A percentile compares a stretch with the other conserved stretches of the same genome.
Evolutionary conservation across 805 yeast genomes (phyloP).

Genomic region (Lipomyces starkeyi): DNA sequence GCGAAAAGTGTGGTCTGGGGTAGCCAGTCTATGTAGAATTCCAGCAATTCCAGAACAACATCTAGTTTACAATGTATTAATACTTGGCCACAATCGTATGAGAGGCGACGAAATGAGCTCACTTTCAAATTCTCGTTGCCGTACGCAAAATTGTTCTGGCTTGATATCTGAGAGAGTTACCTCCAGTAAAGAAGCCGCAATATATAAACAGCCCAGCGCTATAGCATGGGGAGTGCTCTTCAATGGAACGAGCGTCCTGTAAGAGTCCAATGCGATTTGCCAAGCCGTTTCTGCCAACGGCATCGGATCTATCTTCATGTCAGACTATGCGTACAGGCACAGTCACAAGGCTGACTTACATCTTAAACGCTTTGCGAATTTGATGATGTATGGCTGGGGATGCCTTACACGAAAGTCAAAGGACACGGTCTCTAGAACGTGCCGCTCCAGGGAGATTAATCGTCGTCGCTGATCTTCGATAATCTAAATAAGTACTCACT

Average conservation of each 20-base stretch:
- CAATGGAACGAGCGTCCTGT: conserved; percentile 66
- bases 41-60: conserved; percentile 34
- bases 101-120: neutral
- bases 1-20: conserved; percentile 28
- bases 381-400: conserved; percentile 69
- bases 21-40: conserved; percentile 37
- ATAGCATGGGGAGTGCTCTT: conserved; percentile 73
- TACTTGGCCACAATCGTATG: neutral
- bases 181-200: conserved; percentile 57
- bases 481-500: neutral
- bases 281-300: conserved; percentile 62
- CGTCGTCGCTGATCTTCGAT: conserved; percentile 51
- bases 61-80: conserved; percentile 12
- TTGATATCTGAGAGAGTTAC: conserved; percentile 11
- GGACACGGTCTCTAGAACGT: conserved; percentile 70
- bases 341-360: conserved; percentile 12
- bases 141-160: conserved; percentile 15
- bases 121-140: conserved; percentile 18
- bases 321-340: neutral
- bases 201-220: conserved; percentile 64
- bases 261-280: conserved; percentile 69
- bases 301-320: conserved; percentile 48
- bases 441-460: conserved; percentile 65
- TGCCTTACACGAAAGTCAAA: conserved; percentile 75
- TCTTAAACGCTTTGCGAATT: conserved; percentile 54